These are phyloP conservation scores for Cutaneotrichosporon cavernicola DNA, from an alignment of 1,284 basidiomycete genomes.

Conservation along the genomic window DNA sequence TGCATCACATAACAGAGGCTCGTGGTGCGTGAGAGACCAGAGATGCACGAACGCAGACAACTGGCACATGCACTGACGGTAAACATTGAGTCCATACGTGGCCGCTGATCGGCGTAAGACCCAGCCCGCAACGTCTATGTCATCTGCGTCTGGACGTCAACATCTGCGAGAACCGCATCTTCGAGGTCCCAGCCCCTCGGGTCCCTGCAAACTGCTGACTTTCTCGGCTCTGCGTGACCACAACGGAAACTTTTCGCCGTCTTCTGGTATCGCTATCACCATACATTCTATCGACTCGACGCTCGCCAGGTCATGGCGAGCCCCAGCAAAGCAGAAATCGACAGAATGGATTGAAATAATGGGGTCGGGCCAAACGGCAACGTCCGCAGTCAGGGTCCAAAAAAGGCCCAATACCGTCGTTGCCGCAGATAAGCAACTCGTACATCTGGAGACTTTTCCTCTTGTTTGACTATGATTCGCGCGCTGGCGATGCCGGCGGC, in stretches of 20 bases:
- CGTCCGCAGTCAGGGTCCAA: slow-evolving; percentile 7
- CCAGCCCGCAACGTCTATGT: neutral
- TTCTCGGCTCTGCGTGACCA: no score
- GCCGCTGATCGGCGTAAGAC: neutral
- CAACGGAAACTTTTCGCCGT: no score
- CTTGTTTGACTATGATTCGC: neutral
- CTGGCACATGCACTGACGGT: neutral
- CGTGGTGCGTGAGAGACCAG: neutral
- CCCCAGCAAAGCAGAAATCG: neutral
- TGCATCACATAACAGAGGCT: slow-evolving; percentile 9
- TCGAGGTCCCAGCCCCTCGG: no score
- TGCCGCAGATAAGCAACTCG: neutral
- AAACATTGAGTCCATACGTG: neutral
- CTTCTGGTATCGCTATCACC: no score
- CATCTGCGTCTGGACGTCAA: neutral
- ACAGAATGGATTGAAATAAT: neutral
- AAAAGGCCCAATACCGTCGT: neutral
- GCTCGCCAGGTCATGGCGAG: neutral
- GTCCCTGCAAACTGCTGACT: no score
- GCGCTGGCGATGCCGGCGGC: neutral
- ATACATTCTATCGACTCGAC: no score
- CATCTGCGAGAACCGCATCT: neutral
- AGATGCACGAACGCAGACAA: neutral
- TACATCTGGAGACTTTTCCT: neutral
- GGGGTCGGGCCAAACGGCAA: slow-evolving; percentile 3